Base-by-base conservation (phyloP, 805 yeast genomes). In the Saccharomyces eubayanus region DNA sequence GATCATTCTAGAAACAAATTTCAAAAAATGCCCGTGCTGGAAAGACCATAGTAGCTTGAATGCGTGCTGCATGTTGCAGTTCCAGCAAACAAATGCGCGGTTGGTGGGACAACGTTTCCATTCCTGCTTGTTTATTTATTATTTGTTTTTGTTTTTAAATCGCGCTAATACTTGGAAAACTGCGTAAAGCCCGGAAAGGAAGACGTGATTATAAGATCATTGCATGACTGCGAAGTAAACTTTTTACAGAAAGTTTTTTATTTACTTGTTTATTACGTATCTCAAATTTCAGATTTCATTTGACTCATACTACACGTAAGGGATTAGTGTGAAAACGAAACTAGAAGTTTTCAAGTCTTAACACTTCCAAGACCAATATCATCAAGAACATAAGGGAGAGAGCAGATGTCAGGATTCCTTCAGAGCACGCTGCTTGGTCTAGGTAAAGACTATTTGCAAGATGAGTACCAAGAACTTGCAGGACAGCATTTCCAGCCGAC, bases 401-500 rank as follows among this genome's bases (percentile, higher is more conserved):
- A 36, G 9, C 11, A 2, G 16, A 57, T 57, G 60, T 53, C 60
- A 31, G 61, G 58, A 4, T 46, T 57, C 31, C 46, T 57, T 16
- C 30, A 50, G 28, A 53, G 55, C 49, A 36, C 56, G 31, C 36
- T 47, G 43, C 27, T 53, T 41, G 54, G 53, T 3, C 47, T 55
- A 30, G 65, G 62, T 6, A 50, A 59, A 40, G 63, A 56, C 6
- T 52, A 54, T 48, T 43, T 61, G 21, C 50, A 58, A 48, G 67
- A 62, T 20, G 54, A 60, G 31, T 64, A 64, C 28, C 53, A 56
- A 28, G 67, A 57, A 2, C 60, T 48, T 51, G 69, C 69, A 10
- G 70, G 57, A 11, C 61, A 53, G 41, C 63, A 65, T 53, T 66
- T 68, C 46, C 72, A 68, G 53, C 70, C 71, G 2, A 63, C 65